Evolutionary conservation across 495 filamentous ascomycete species (phyloP).

Genomic region (Lasiosphaeriaceae sp.): DNA sequence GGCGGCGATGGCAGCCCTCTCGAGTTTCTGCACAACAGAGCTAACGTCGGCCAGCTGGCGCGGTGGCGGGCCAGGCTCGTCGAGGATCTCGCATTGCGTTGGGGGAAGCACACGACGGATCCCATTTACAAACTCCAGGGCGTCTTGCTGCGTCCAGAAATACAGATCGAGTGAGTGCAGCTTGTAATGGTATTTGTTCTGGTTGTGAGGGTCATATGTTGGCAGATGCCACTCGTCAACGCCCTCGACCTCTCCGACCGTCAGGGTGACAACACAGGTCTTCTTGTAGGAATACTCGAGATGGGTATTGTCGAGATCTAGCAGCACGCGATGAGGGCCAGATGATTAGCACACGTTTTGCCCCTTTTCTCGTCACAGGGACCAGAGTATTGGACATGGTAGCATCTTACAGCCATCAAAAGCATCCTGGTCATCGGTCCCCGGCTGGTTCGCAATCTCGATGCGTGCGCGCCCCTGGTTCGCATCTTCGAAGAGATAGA

Average conservation of each 20-base stretch:
- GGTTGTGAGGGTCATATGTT: slow-evolving; percentile 61
- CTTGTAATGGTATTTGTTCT: slow-evolving; percentile 67
- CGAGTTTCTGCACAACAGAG: slow-evolving; percentile 78
- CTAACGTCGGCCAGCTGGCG: slow-evolving; percentile 54
- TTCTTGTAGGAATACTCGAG: slow-evolving; percentile 75
- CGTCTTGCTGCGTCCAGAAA: slow-evolving; percentile 80
- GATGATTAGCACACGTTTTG: slow-evolving; percentile 12
- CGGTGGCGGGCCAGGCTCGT: slow-evolving; percentile 49
- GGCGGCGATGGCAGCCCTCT: slow-evolving; percentile 66
- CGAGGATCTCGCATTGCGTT: slow-evolving; percentile 56
- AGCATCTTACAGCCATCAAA: slow-evolving; percentile 69
- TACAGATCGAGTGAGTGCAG: slow-evolving; percentile 85
- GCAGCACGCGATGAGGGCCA: slow-evolving; percentile 1
- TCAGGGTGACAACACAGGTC: slow-evolving; percentile 69
- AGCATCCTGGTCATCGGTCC: slow-evolving; percentile 82
- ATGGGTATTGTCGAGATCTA: slow-evolving; percentile 61
- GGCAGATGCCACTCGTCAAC: slow-evolving; percentile 74
- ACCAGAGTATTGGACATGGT: not conserved
- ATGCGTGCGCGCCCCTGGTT: slow-evolving; percentile 63
- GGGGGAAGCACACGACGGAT: slow-evolving; percentile 56
- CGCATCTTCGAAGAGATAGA: slow-evolving; percentile 80
- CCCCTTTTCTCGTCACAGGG: not conserved
- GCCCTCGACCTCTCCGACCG: slow-evolving; percentile 57
- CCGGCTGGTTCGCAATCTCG: slow-evolving; percentile 85
- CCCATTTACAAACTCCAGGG: slow-evolving; percentile 65